A percentile compares a stretch with the other conserved stretches of the same genome.
These are phyloP conservation scores for Corymbia citriodora DNA, from an alignment of 441 rosid species.

Conservation along the genomic window DNA sequence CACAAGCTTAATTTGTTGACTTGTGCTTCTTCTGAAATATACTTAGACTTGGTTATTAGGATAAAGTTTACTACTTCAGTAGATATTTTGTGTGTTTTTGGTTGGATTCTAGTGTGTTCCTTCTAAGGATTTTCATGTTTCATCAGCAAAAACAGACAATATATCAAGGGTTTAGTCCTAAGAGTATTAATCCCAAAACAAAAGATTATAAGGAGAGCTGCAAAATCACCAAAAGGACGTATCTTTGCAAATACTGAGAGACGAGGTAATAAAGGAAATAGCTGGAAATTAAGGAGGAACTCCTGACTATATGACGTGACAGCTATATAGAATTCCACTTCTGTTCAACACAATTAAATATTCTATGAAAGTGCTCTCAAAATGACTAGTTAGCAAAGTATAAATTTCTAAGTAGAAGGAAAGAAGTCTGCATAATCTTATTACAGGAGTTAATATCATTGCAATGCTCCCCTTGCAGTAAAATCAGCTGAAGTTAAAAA, in stretches of 20 bases:
- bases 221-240: background rate
- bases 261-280: background rate
- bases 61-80: background rate
- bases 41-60: background rate
- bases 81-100: background rate
- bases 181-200: background rate
- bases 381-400: background rate
- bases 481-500: constrained; percentile 70
- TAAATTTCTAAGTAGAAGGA: background rate
- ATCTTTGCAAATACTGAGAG: background rate
- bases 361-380: background rate
- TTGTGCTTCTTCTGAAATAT: background rate
- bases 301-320: background rate
- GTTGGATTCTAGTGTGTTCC: background rate
- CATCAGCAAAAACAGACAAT: background rate
- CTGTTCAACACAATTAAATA: background rate
- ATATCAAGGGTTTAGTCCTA: background rate
- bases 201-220: background rate
- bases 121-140: background rate
- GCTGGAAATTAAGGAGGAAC: background rate
- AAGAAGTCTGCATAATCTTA: background rate
- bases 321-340: background rate
- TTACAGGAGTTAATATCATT: background rate
- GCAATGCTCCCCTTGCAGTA: constrained; percentile 38
- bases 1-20: background rate